phyloP scores from a whole-genome alignment of 225 moss, liverwort and hornwort genomes.

The Polytrichum formosum region DNA sequence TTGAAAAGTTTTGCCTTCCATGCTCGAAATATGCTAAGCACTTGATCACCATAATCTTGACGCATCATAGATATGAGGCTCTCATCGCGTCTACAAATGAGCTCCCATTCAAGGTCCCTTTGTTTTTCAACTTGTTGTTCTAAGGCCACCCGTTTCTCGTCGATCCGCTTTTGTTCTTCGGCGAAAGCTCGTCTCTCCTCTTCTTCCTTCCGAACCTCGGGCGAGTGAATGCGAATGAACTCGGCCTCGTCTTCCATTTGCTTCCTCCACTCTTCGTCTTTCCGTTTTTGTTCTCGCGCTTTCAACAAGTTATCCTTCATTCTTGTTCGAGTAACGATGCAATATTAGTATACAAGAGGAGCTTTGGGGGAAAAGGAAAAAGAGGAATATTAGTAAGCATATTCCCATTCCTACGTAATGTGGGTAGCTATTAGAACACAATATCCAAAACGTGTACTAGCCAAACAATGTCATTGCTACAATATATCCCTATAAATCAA shows the following conservation, averaged over 20 bases:
- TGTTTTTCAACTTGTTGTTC: slow-evolving; percentile 3
- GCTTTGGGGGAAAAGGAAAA: too few species aligned
- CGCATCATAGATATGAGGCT: slow-evolving; percentile 25
- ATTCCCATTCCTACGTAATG: too few species aligned
- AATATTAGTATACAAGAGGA: background rate
- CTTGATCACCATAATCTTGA: slow-evolving; percentile 36
- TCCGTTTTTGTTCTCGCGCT: slow-evolving; percentile 10
- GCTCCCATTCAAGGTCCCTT: slow-evolving; percentile 10
- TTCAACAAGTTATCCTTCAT: slow-evolving; percentile 15
- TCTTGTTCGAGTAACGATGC: fast-evolving
- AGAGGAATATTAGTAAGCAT: too few species aligned
- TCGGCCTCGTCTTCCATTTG: background rate
- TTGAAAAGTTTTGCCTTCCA: slow-evolving; percentile 35
- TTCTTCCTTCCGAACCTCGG: slow-evolving; percentile 1
- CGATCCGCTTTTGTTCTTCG: background rate
- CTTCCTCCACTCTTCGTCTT: slow-evolving; percentile 4
- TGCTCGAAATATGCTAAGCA: slow-evolving; percentile 18
- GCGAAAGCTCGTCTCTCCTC: background rate
- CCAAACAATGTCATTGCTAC: too few species aligned
- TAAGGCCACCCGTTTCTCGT: background rate
- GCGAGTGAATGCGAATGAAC: background rate
- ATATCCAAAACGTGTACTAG: too few species aligned
- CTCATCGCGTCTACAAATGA: slow-evolving; percentile 20
- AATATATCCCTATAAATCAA: background rate
- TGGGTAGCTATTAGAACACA: too few species aligned